Percentiles rank a stretch among this genome's conserved stretches.
These are phyloP conservation scores for Cytospora piceae DNA, from an alignment of 2,329 filamentous ascomycete genomes.

Conservation along the genomic window DNA sequence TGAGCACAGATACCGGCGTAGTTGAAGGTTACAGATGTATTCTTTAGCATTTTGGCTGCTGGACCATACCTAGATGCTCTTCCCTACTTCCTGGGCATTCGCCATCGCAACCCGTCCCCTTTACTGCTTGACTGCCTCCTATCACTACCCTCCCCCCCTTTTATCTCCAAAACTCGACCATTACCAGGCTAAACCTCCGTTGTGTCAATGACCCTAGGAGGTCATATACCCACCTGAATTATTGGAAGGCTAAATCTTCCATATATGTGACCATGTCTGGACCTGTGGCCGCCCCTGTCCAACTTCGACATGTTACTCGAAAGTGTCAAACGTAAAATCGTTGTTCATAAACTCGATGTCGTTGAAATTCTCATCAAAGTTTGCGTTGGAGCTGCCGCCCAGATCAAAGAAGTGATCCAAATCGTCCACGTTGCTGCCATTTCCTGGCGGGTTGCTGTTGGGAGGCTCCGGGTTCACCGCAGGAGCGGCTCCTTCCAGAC, in stretches of 20 bases:
- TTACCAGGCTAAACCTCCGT: background rate
- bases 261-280: background rate
- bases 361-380: slow-evolving; percentile 38
- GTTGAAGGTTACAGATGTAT: background rate
- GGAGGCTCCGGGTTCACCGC: slow-evolving; percentile 36
- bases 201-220: background rate
- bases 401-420: slow-evolving; percentile 55
- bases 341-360: slow-evolving; percentile 27
- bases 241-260: background rate
- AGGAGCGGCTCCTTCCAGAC: background rate
- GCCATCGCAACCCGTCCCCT: no score
- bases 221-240: background rate
- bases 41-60: background rate
- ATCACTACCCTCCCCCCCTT: background rate
- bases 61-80: background rate
- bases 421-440: slow-evolving; percentile 38
- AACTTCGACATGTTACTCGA: background rate
- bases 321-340: slow-evolving; percentile 23
- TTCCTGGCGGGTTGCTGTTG: slow-evolving; percentile 31
- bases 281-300: background rate
- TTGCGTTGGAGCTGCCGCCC: slow-evolving; percentile 43
- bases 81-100: no score
- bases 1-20: background rate
- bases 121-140: background rate
- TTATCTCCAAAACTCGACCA: background rate